phyloP scores from a whole-genome alignment of 2,329 filamentous ascomycete genomes.

The Penicillium olsonii region DNA sequence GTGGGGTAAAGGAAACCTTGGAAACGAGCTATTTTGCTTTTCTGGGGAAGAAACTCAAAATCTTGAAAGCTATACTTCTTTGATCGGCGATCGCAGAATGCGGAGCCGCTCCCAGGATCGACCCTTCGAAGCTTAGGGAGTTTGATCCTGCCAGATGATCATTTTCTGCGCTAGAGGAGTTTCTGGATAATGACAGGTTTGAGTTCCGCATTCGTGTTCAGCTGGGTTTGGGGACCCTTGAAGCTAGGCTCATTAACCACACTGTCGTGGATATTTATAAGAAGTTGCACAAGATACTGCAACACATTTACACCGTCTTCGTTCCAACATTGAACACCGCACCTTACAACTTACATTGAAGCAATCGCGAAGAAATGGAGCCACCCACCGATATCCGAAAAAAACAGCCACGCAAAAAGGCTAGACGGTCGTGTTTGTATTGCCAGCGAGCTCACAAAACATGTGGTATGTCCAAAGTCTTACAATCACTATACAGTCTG shows the following conservation, averaged over 20 bases:
- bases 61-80: too few relatives aligned
- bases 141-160: too few relatives aligned
- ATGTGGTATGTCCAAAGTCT: neutral
- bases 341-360: too few relatives aligned
- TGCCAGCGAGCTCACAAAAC: slow-evolving; percentile 17
- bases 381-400: neutral
- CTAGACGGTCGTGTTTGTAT: slow-evolving; percentile 12
- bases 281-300: too few relatives aligned
- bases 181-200: neutral
- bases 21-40: neutral
- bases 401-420: slow-evolving; percentile 4
- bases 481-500: too few relatives aligned
- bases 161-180: too few relatives aligned
- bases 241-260: too few relatives aligned
- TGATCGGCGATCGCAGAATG: neutral
- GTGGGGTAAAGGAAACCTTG: neutral
- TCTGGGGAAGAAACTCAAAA: neutral
- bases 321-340: too few relatives aligned
- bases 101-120: slow-evolving; percentile 4
- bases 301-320: too few relatives aligned
- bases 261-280: too few relatives aligned
- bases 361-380: neutral
- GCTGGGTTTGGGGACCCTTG: too few relatives aligned
- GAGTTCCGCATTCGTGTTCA: neutral
- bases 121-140: neutral